A percentile compares a stretch with the other conserved stretches of the same genome.
phyloP scores from a whole-genome alignment of 2,329 filamentous ascomycete species.

The Penicillium oxalicum region DNA sequence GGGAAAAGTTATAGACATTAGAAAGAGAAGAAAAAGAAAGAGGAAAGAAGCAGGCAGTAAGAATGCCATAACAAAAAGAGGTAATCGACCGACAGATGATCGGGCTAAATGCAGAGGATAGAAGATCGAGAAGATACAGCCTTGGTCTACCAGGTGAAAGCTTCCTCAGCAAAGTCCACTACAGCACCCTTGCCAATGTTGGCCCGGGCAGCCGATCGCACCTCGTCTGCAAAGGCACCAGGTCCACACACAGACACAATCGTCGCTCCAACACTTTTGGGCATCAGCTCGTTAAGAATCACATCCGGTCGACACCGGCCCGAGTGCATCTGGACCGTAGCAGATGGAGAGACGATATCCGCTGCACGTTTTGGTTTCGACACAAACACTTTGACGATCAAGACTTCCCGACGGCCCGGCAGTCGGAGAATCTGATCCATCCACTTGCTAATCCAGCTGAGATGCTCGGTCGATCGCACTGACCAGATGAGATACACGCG shows the following conservation, averaged over 20 bases:
- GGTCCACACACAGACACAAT: constrained; percentile 59
- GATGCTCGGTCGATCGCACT: constrained; percentile 54
- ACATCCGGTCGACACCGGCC: constrained; percentile 53
- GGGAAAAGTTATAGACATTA: no score
- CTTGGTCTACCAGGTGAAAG: constrained; percentile 53
- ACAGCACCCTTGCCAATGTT: constrained; percentile 48
- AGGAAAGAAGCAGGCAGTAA: no score
- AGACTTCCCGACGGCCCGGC: constrained; percentile 52
- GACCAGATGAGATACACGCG: constrained; percentile 59
- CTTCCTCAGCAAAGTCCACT: constrained; percentile 60
- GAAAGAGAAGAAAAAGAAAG: no score
- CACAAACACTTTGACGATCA: constrained; percentile 58
- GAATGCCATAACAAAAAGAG: no score
- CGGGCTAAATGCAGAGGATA: not conserved
- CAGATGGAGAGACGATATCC: constrained; percentile 52
- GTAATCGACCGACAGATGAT: no score
- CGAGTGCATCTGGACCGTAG: constrained; percentile 56
- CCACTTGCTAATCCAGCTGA: constrained; percentile 60
- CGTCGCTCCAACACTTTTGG: constrained; percentile 52
- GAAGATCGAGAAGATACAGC: not conserved
- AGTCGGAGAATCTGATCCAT: constrained; percentile 60
- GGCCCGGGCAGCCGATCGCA: constrained; percentile 49
- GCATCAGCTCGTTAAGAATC: constrained; percentile 53
- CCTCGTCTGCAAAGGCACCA: constrained; percentile 58
- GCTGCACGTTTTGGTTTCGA: constrained; percentile 52